Percentiles rank a stretch among this genome's conserved stretches.
These are phyloP conservation scores for Penicillium goetzii DNA, from an alignment of 495 filamentous ascomycete genomes.

Conservation along the genomic window DNA sequence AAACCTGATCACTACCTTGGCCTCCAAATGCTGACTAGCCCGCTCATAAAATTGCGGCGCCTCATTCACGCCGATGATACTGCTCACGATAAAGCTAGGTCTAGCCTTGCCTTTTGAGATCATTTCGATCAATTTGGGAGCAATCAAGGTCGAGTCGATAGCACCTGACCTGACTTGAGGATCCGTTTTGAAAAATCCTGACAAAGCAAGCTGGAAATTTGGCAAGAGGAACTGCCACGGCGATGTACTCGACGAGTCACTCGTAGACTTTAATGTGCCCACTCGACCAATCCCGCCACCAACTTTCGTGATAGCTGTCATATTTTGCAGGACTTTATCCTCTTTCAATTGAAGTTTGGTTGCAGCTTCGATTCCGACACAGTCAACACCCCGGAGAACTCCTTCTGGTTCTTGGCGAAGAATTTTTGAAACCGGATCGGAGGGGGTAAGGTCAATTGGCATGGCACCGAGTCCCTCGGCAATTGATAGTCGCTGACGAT, in stretches of 20 bases:
- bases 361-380: conserved; percentile 18
- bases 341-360: neutral
- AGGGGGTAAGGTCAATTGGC: conserved; percentile 38
- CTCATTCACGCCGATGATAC: conserved; percentile 5
- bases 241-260: neutral
- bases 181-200: neutral
- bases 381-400: conserved; percentile 15
- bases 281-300: conserved; percentile 3
- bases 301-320: neutral
- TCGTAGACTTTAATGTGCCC: neutral
- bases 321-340: conserved; percentile 1
- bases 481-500: conserved; percentile 40
- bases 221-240: neutral
- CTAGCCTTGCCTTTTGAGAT: neutral
- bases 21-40: conserved; percentile 5
- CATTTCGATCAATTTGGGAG: conserved; percentile 3
- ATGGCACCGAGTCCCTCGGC: conserved; percentile 54
- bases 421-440: conserved; percentile 39
- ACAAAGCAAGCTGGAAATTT: neutral
- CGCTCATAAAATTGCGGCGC: conserved; percentile 6
- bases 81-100: conserved; percentile 10
- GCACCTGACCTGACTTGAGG: neutral
- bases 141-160: neutral
- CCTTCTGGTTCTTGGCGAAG: conserved; percentile 12
- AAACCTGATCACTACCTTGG: conserved; percentile 6